Evolutionary conservation across 176 grass and related monocot genomes (phyloP).

Genomic region (Ensete ventricosum): DNA sequence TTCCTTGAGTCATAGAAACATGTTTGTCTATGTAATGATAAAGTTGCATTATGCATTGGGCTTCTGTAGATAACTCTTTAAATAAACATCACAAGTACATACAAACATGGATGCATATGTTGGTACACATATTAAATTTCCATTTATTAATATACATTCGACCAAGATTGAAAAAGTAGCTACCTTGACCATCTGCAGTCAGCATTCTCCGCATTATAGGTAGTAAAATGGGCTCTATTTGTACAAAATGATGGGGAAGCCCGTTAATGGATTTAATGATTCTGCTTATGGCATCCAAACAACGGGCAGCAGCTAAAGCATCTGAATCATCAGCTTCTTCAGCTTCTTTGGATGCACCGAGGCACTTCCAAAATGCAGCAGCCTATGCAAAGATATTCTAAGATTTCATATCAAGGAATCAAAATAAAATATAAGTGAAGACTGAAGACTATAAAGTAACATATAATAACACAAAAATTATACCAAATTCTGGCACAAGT

Average conservation of each 20-base stretch:
- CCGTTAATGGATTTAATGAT: conserved; percentile 81
- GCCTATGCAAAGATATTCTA: conserved; percentile 32
- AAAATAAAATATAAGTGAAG: not conserved
- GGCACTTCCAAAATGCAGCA: conserved; percentile 81
- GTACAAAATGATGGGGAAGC: conserved; percentile 64
- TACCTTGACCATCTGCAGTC: conserved; percentile 91
- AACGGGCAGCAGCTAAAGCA: conserved; percentile 83
- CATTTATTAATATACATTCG: not conserved
- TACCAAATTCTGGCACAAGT: conserved; percentile 82
- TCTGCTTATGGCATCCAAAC: conserved; percentile 79
- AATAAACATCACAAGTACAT: too few species aligned
- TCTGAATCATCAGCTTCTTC: conserved; percentile 79
- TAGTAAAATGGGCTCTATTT: conserved; percentile 66
- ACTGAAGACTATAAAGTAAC: not conserved
- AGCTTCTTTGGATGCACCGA: conserved; percentile 62
- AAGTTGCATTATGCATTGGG: too few species aligned
- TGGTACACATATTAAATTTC: not conserved
- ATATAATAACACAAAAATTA: conserved; percentile 1
- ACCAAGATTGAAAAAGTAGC: too few species aligned
- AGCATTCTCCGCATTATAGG: conserved; percentile 85
- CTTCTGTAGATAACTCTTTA: too few species aligned
- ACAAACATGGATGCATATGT: not conserved
- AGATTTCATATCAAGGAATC: conserved; percentile 5
- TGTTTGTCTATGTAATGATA: too few species aligned
- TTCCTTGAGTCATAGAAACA: too few species aligned